Evolutionary conservation across 2,329 filamentous ascomycete species (phyloP).

Genomic region (Leptographium procerum): DNA sequence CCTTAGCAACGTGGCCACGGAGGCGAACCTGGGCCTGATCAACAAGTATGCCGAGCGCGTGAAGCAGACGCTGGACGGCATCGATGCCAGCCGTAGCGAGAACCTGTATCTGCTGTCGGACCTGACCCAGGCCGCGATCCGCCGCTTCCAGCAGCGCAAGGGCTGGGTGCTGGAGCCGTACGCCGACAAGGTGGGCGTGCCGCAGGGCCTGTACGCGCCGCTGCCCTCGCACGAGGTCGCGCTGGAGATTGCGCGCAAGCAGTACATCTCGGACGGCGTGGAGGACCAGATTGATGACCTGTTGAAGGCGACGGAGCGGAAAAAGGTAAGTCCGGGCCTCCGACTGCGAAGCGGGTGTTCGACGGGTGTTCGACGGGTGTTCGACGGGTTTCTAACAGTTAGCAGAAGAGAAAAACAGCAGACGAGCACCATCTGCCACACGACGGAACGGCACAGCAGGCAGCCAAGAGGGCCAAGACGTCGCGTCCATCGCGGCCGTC

Average conservation of each 20-base stretch:
- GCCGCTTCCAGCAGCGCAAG: conserved; percentile 75
- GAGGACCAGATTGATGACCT: conserved; percentile 66
- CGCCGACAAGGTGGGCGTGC: conserved; percentile 69
- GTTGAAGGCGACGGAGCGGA: conserved; percentile 54
- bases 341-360: no score
- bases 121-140: conserved; percentile 69
- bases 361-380: no score
- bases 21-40: conserved; percentile 78
- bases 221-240: conserved; percentile 68
- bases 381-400: no score
- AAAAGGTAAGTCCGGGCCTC: conserved; percentile 49
- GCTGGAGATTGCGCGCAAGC: conserved; percentile 75
- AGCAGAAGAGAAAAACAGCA: conserved; percentile 44
- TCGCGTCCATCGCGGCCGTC: conserved; percentile 17
- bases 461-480: conserved; percentile 27
- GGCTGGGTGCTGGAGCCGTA: conserved; percentile 80
- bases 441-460: conserved; percentile 24
- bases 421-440: conserved; percentile 31
- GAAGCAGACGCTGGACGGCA: conserved; percentile 77
- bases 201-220: conserved; percentile 63
- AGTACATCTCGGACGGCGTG: conserved; percentile 66
- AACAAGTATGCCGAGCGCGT: conserved; percentile 87
- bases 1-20: conserved; percentile 67
- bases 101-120: conserved; percentile 81
- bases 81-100: conserved; percentile 56